These are phyloP conservation scores for Candida vaughaniae DNA, from an alignment of 805 yeast species.

Conservation along the genomic window DNA sequence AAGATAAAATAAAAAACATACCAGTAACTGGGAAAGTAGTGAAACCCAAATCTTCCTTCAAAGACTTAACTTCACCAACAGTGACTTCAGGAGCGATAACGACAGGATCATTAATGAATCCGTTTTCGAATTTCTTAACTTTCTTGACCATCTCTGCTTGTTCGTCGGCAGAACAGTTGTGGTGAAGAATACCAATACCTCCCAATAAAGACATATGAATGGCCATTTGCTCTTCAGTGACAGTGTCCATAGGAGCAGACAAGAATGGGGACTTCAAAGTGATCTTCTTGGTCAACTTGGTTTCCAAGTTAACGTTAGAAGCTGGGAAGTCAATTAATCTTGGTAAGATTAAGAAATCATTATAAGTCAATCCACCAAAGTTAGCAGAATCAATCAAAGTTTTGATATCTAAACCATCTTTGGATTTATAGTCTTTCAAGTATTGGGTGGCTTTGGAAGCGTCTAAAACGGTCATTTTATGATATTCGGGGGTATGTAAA, in stretches of 20 bases:
- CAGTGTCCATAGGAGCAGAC: constrained; percentile 99
- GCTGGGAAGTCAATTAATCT: constrained; percentile 92
- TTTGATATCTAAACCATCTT: constrained; percentile 83
- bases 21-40: constrained; percentile 99
- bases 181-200: constrained; percentile 98
- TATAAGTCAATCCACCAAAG: constrained; percentile 97
- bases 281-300: constrained; percentile 89
- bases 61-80: constrained; percentile 73
- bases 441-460: constrained; percentile 63
- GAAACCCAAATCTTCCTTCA: constrained; percentile 78
- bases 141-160: constrained; percentile 98
- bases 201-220: constrained; percentile 97
- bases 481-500: not conserved
- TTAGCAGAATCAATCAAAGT: constrained; percentile 84
- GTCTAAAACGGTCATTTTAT: constrained; percentile 21
- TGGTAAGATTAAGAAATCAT: constrained; percentile 92
- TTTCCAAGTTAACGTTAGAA: constrained; percentile 70
- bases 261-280: constrained; percentile 91
- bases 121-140: constrained; percentile 96
- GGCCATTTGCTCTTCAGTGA: constrained; percentile 96
- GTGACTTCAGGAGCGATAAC: constrained; percentile 75
- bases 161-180: constrained; percentile 94
- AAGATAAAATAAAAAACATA: constrained; percentile 50
- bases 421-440: constrained; percentile 61
- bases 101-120: constrained; percentile 89